Percentiles rank a stretch among this genome's conserved stretches.
phyloP scores from a whole-genome alignment of 176 grass and related monocot genomes.

The Aegilops umbellulata region DNA sequence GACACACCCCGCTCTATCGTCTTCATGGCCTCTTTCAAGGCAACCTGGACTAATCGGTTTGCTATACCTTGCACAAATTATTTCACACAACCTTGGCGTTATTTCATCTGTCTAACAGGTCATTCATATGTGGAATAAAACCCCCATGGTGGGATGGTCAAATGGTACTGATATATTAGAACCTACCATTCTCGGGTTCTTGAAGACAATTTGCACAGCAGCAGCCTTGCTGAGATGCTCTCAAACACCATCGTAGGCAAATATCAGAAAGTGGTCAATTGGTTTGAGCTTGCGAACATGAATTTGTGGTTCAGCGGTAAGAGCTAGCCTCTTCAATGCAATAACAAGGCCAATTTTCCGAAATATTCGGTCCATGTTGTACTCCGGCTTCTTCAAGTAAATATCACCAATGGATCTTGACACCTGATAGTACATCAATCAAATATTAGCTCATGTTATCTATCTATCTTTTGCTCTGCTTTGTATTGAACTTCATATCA shows the following conservation, averaged over 20 bases:
- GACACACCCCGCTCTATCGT: conserved; percentile 62
- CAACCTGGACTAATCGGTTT: conserved; percentile 62
- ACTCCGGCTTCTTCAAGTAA: conserved; percentile 84
- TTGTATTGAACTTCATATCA: conserved; percentile 1
- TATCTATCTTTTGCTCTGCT: not conserved
- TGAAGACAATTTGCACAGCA: conserved; percentile 85
- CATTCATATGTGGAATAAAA: not conserved
- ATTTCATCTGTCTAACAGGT: not conserved
- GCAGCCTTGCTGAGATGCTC: conserved; percentile 71
- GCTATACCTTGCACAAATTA: conserved; percentile 65
- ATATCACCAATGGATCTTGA: conserved; percentile 84
- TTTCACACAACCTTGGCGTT: not conserved
- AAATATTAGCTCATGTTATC: not conserved
- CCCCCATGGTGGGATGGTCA: not conserved
- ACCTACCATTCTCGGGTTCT: too few relatives aligned
- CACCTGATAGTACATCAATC: conserved; percentile 39
- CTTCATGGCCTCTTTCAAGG: conserved; percentile 73
- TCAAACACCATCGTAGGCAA: conserved; percentile 94
- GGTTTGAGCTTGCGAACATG: conserved; percentile 55
- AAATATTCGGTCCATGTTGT: conserved; percentile 58
- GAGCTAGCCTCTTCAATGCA: conserved; percentile 60
- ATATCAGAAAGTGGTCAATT: conserved; percentile 69
- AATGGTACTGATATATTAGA: not conserved
- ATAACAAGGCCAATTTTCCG: conserved; percentile 42
- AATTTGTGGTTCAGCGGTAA: conserved; percentile 68